These are phyloP conservation scores for Brassica cretica DNA, from an alignment of 345 rosid species.

Conservation along the genomic window DNA sequence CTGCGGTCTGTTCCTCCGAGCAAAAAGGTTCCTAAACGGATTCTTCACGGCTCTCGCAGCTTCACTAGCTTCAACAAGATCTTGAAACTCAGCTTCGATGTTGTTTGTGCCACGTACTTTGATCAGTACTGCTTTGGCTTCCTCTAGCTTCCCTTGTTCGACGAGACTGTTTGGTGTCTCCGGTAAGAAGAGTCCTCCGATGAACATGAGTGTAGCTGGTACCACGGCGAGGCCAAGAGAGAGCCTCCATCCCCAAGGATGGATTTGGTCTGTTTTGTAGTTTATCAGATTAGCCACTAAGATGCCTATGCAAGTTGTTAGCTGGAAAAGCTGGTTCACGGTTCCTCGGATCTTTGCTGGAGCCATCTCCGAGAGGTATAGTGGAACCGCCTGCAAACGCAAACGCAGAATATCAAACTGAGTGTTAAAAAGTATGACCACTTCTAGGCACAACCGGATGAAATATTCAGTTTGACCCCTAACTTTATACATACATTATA, in stretches of 20 bases:
- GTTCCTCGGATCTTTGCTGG: conserved; percentile 47
- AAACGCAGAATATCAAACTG: neutral
- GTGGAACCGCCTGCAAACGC: neutral
- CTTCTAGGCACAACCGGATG: neutral
- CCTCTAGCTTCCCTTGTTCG: conserved; percentile 71
- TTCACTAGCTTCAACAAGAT: conserved; percentile 74
- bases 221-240: conserved; percentile 70
- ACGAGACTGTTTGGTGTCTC: conserved; percentile 86
- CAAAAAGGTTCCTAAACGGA: conserved; percentile 69
- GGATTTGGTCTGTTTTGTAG: conserved; percentile 65
- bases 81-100: conserved; percentile 69
- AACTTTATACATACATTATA: too few species aligned
- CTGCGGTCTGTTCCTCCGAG: conserved; percentile 67
- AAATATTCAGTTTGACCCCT: neutral
- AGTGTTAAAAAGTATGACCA: neutral
- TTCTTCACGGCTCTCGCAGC: conserved; percentile 64
- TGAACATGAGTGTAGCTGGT: conserved; percentile 69
- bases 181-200: conserved; percentile 64
- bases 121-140: conserved; percentile 58
- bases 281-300: conserved; percentile 72
- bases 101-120: conserved; percentile 69
- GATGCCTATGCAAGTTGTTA: conserved; percentile 58
- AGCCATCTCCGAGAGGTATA: conserved; percentile 69
- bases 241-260: conserved; percentile 91
- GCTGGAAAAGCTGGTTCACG: neutral